phyloP scores from a whole-genome alignment of 2,329 filamentous ascomycete species.

The Penicillium brasilianum region DNA sequence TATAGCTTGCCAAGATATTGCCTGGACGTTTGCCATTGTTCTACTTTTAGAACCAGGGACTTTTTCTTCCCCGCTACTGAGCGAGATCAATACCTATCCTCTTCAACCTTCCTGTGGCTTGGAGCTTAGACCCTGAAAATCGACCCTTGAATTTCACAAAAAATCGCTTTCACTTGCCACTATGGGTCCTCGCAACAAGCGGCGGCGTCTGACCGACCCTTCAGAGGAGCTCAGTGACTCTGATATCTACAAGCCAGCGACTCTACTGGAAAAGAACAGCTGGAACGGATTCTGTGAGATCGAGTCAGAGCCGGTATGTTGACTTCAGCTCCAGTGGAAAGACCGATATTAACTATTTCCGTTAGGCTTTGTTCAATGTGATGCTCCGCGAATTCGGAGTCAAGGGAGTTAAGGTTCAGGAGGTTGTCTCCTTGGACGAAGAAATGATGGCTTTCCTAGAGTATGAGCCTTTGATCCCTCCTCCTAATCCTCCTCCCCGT shows the following conservation, averaged over 20 bases:
- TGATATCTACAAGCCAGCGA: slow-evolving; percentile 40
- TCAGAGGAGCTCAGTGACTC: slow-evolving; percentile 28
- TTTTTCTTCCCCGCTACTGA: background rate
- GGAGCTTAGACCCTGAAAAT: background rate
- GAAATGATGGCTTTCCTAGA: slow-evolving; percentile 66
- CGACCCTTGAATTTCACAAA: background rate
- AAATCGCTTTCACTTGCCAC: background rate
- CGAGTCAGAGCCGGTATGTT: slow-evolving; percentile 81
- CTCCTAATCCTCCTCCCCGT: background rate
- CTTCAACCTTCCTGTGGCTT: background rate
- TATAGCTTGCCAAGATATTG: background rate
- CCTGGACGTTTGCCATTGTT: background rate
- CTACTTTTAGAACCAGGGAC: background rate
- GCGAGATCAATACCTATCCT: background rate
- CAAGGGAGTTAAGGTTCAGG: slow-evolving; percentile 71
- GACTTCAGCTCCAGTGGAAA: background rate
- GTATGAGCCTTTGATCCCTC: slow-evolving; percentile 49
- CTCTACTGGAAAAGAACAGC: slow-evolving; percentile 44
- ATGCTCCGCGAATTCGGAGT: slow-evolving; percentile 83
- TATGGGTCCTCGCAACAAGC: slow-evolving; percentile 41
- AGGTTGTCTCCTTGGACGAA: slow-evolving; percentile 75
- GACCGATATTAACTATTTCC: background rate
- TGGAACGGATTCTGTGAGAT: slow-evolving; percentile 67
- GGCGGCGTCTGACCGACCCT: slow-evolving; percentile 32
- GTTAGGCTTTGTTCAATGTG: slow-evolving; percentile 79